Percentiles rank a stretch among this genome's conserved stretches.
Evolutionary conservation across 1,284 basidiomycete species (phyloP).

Genomic region (Wolfiporia cocos): DNA sequence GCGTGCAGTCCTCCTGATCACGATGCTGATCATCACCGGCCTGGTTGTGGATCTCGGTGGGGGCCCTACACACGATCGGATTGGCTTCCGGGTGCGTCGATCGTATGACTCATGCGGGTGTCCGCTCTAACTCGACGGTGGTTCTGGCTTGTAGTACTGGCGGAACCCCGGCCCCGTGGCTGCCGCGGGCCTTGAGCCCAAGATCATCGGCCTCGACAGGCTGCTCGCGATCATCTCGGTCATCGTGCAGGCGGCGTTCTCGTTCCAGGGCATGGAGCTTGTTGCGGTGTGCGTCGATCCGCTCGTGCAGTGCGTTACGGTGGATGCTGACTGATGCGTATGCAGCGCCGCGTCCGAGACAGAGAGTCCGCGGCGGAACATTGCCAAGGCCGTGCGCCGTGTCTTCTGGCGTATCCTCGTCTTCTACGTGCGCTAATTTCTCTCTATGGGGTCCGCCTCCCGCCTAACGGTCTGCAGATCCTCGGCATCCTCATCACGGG

Average conservation of each 20-base stretch:
- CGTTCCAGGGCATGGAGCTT: conserved; percentile 80
- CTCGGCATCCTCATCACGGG: conserved; percentile 73
- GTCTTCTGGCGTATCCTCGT: conserved; percentile 77
- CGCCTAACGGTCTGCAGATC: conserved; percentile 39
- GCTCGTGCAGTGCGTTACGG: background rate
- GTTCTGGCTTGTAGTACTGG: conserved; percentile 56
- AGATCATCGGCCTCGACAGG: conserved; percentile 39
- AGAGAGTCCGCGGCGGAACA: conserved; percentile 71
- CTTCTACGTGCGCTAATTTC: conserved; percentile 49
- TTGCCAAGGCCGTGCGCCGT: conserved; percentile 73
- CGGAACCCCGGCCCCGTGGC: conserved; percentile 58
- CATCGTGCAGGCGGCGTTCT: conserved; percentile 78
- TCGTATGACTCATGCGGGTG: too few species aligned
- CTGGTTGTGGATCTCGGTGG: conserved; percentile 71
- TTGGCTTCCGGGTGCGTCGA: conserved; percentile 52
- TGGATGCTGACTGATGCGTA: conserved; percentile 16
- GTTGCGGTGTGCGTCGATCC: conserved; percentile 59
- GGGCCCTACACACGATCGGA: conserved; percentile 48
- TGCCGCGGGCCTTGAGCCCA: conserved; percentile 40
- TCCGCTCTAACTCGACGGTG: too few species aligned
- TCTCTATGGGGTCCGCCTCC: conserved; percentile 9
- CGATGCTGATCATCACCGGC: conserved; percentile 56
- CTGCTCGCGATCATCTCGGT: conserved; percentile 68
- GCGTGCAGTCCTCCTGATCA: conserved; percentile 50
- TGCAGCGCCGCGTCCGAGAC: conserved; percentile 67